Evolutionary conservation across 768 basidiomycete genomes (phyloP).

Genomic region (Trametes coccinea): DNA sequence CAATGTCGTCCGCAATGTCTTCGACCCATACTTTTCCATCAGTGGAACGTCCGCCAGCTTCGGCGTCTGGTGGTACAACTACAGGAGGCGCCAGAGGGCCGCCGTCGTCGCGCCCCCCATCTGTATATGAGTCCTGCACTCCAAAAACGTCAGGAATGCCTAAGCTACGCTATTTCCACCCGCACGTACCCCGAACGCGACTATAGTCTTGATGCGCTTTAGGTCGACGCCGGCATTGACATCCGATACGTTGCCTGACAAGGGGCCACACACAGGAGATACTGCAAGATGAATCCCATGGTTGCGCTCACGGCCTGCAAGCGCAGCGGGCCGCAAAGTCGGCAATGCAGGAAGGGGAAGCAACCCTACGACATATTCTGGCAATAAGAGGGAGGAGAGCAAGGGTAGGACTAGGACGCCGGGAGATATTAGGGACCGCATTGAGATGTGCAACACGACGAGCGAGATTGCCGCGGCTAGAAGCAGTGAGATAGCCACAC

Average conservation of each 20-base stretch:
- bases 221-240: conserved; percentile 50
- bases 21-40: conserved; percentile 56
- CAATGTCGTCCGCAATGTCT: conserved; percentile 40
- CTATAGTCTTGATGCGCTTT: conserved; percentile 43
- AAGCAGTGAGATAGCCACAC: background rate
- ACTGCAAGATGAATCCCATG: conserved; percentile 46
- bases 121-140: conserved; percentile 48
- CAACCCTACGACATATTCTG: background rate
- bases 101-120: conserved; percentile 51
- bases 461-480: background rate
- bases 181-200: conserved; percentile 49
- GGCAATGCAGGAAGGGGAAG: background rate
- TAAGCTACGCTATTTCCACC: background rate
- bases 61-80: conserved; percentile 42
- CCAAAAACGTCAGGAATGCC: background rate
- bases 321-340: background rate
- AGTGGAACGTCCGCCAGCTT: conserved; percentile 51
- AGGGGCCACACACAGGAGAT: conserved; percentile 43
- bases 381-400: background rate
- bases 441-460: background rate
- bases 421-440: background rate
- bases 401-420: background rate
- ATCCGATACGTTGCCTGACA: conserved; percentile 43
- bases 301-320: conserved; percentile 9
- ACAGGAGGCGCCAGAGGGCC: conserved; percentile 43